These are phyloP conservation scores for Collybiopsis luxurians DNA, from an alignment of 768 basidiomycete species.

Conservation along the genomic window DNA sequence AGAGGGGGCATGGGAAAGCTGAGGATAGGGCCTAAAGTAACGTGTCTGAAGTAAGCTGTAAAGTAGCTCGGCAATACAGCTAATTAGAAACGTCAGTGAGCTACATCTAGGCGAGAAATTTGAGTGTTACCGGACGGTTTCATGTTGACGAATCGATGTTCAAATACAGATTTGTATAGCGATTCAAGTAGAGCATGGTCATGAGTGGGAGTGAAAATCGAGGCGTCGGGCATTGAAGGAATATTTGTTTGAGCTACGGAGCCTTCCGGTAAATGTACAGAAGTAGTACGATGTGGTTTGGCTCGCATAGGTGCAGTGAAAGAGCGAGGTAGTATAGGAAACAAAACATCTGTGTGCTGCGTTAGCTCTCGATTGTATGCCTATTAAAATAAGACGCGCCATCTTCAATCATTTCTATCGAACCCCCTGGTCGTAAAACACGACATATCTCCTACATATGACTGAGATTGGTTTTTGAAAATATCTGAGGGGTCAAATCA, in stretches of 20 bases:
- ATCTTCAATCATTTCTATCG: constrained; percentile 71
- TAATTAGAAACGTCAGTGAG: constrained; percentile 19
- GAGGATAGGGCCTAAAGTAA: constrained; percentile 56
- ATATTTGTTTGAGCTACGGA: constrained; percentile 28
- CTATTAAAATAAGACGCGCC: constrained; percentile 39
- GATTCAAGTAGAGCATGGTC: constrained; percentile 72
- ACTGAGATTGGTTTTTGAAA: constrained; percentile 1
- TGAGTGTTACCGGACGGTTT: constrained; percentile 57
- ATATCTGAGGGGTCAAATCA: constrained; percentile 1
- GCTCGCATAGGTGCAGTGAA: constrained; percentile 69
- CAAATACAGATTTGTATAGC: constrained; percentile 63
- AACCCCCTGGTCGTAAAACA: constrained; percentile 65
- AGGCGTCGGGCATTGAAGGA: constrained; percentile 30
- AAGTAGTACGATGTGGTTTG: constrained; percentile 43
- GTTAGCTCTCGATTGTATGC: background rate
- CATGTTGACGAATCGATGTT: constrained; percentile 68
- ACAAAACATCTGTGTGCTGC: constrained; percentile 55
- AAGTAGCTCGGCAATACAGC: constrained; percentile 70
- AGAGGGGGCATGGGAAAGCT: constrained; percentile 70
- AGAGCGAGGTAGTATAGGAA: constrained; percentile 75
- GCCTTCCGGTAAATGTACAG: constrained; percentile 51
- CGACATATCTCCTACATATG: constrained; percentile 65
- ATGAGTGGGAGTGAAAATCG: constrained; percentile 40
- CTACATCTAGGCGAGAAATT: background rate
- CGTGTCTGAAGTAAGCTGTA: constrained; percentile 68